Evolutionary conservation across 768 basidiomycete species (phyloP), one percentile per base, ranked within the genome.

Genomic region (Pleurotus giganteus): DNA sequence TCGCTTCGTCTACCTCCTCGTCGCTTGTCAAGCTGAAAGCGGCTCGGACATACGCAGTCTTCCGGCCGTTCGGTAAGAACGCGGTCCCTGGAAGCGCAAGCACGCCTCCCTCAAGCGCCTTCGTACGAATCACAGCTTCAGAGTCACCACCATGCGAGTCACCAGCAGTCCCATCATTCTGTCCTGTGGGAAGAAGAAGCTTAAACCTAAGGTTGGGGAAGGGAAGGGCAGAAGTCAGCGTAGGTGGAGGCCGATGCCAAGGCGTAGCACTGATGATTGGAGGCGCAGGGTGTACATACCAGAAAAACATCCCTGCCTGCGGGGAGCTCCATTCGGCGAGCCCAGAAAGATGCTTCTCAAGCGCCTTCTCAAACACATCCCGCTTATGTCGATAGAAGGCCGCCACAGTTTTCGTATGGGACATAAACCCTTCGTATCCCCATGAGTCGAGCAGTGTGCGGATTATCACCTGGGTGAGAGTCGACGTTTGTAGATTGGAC

Each of bases 241-340:
- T 24, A 31, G n/a, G 43, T 11, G 13, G 5, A 15, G 49, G 46
- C 28, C 28, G 34, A 26, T 19, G 39, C n/a, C 39, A 41, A 41
- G 39, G 31, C 31, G 19, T 7, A 41, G 7, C 2, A 17, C 39
- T n/a, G n/a, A n/a, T n/a, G n/a, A n/a, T n/a, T n/a, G n/a, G n/a
- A n/a, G n/a, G n/a, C 21, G 45, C 32, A 9, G 37, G 27, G 43
- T 66, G 42, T 64, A 74, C 83, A 23, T 36, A 86, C 89, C 91
- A 95, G 67, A 92, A 85, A 76, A 96, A 95, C 90, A 95, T 90
- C 58, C 91, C 89, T 21, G 89, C 83, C 61, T 86, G 84, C 7
- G 90, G 91, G 0, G 74, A 68, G 52, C 65, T 72, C 87, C 87
- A 89, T 67, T 87, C 83, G 15, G 85, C 92, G 28, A 95, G 74